These are phyloP conservation scores for Blumeria graminis DNA, from an alignment of 2,329 filamentous ascomycete genomes.

Conservation along the genomic window DNA sequence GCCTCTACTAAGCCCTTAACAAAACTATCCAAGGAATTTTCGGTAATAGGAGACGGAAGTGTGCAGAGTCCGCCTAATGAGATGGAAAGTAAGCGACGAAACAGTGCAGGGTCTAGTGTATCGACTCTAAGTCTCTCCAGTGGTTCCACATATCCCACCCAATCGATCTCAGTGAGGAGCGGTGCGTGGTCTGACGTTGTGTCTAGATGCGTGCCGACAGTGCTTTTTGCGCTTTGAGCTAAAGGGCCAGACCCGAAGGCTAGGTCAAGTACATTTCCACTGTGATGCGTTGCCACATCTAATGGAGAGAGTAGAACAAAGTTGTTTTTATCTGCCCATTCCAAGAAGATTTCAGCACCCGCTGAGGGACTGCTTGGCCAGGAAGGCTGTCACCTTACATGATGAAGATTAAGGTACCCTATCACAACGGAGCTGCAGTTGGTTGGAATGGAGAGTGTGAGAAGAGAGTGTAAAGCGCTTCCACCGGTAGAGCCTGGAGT, in stretches of 20 bases:
- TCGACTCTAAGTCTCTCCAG: neutral
- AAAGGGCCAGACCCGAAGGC: neutral
- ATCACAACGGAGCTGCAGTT: neutral
- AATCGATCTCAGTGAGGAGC: neutral
- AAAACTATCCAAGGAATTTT: neutral
- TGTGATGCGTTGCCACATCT: neutral
- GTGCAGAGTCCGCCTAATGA: neutral
- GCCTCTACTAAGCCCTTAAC: neutral
- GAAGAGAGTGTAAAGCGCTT: neutral
- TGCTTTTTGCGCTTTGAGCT: neutral
- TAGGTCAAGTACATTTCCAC: neutral
- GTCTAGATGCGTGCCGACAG: neutral
- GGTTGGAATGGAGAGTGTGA: neutral
- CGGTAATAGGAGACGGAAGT: neutral
- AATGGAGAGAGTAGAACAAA: neutral
- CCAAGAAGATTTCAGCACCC: neutral
- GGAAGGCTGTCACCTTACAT: neutral
- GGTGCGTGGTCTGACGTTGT: neutral
- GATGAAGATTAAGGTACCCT: neutral
- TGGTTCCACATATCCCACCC: neutral
- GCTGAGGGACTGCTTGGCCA: neutral
- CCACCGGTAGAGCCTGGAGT: neutral
- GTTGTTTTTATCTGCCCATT: neutral
- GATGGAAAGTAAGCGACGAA: neutral
- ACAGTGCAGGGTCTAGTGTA: neutral